These are phyloP conservation scores for Cercospora brassicicola DNA, from an alignment of 2,329 filamentous ascomycete genomes.

Conservation along the genomic window DNA sequence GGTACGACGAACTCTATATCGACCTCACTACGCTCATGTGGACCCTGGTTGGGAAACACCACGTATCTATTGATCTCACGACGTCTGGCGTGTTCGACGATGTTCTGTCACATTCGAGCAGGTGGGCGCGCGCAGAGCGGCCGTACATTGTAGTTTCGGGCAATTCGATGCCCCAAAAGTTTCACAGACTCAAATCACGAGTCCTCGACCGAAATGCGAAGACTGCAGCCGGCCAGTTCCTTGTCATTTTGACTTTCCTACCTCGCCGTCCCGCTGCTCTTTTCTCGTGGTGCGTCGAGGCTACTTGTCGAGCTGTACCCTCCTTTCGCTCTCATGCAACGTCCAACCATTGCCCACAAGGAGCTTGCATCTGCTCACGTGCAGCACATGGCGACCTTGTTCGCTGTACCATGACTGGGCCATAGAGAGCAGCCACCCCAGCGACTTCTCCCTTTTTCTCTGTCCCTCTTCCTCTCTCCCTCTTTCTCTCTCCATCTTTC, in stretches of 20 bases:
- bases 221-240: background rate
- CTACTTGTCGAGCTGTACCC: background rate
- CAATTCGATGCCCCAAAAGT: background rate
- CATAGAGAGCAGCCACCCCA: background rate
- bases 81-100: background rate
- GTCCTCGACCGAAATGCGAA: background rate
- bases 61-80: background rate
- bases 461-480: too few relatives aligned
- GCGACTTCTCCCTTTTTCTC: background rate
- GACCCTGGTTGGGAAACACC: background rate
- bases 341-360: background rate
- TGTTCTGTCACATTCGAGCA: background rate
- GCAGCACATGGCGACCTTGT: background rate
- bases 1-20: background rate
- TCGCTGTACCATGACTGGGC: background rate
- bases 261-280: background rate
- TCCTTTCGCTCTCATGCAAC: background rate
- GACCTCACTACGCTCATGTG: background rate
- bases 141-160: background rate
- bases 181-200: background rate
- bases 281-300: background rate
- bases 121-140: background rate
- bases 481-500: too few relatives aligned
- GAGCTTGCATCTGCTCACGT: too few relatives aligned
- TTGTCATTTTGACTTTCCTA: background rate